phyloP scores from a whole-genome alignment of 345 rosid species.

The Euphorbia peplus region DNA sequence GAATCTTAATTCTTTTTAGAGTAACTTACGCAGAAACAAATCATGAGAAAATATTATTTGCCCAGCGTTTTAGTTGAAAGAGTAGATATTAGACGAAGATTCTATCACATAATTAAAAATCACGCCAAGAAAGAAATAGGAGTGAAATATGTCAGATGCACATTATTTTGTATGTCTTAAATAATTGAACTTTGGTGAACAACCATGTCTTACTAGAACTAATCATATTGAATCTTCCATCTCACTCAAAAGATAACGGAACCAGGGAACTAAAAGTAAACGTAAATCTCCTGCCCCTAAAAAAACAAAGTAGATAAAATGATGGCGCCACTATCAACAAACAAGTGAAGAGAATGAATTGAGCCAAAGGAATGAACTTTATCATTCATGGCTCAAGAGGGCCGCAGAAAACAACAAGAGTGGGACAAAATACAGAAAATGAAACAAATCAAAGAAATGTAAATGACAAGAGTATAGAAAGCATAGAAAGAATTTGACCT shows the following conservation, averaged over 20 bases:
- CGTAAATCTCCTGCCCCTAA: not conserved
- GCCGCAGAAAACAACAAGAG: slow-evolving; percentile 10
- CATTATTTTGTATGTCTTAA: not conserved
- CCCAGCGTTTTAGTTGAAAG: not conserved
- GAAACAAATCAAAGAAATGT: not conserved
- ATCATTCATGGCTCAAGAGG: not conserved
- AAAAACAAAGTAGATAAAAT: slow-evolving; percentile 5
- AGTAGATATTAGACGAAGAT: not conserved
- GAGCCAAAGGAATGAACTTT: slow-evolving; percentile 15
- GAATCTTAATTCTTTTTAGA: not conserved
- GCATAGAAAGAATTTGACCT: slow-evolving; percentile 53
- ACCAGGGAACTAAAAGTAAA: not conserved
- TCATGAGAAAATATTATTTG: not conserved
- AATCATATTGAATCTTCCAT: not conserved
- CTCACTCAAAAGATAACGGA: not conserved
- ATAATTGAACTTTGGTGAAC: not conserved
- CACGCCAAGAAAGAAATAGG: too few species aligned
- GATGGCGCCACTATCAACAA: slow-evolving; percentile 19
- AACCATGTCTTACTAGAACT: not conserved
- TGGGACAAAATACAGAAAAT: not conserved
- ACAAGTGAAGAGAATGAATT: slow-evolving; percentile 10
- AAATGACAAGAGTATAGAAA: not conserved
- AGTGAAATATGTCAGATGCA: not conserved
- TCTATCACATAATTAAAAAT: not conserved
- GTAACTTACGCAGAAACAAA: not conserved